These are phyloP conservation scores for Ophiostoma sp. DNA, from an alignment of 2,329 filamentous ascomycete genomes.

Conservation along the genomic window DNA sequence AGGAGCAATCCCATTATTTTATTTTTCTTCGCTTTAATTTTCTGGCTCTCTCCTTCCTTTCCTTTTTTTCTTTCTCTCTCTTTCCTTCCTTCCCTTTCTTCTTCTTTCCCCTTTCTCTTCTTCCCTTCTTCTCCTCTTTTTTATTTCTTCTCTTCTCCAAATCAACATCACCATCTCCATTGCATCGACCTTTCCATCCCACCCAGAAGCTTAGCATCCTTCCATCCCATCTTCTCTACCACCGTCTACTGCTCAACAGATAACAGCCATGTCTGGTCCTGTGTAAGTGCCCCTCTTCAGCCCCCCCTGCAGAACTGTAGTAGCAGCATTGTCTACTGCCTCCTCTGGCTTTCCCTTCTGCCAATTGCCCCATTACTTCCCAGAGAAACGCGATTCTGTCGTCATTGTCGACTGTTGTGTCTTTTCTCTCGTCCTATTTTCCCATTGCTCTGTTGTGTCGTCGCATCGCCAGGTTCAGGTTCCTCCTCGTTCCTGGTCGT, in stretches of 20 bases:
- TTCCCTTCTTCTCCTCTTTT: background rate
- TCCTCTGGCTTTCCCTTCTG: slow-evolving; percentile 6
- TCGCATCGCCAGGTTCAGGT: background rate
- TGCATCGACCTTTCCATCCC: slow-evolving; percentile 3
- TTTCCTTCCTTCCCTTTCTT: background rate
- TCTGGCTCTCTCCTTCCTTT: slow-evolving; percentile 4
- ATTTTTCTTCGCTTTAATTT: slow-evolving; percentile 27
- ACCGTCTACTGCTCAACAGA: slow-evolving; percentile 15
- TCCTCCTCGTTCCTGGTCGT: background rate
- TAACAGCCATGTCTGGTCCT: slow-evolving; percentile 59
- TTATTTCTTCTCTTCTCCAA: slow-evolving; percentile 2
- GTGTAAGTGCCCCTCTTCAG: slow-evolving; percentile 56
- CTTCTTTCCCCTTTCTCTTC: background rate
- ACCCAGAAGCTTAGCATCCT: background rate
- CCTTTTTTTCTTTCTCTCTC: background rate
- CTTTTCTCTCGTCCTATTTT: slow-evolving; percentile 23
- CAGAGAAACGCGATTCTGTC: background rate
- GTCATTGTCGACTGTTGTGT: background rate
- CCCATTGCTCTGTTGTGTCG: slow-evolving; percentile 20
- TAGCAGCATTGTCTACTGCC: background rate
- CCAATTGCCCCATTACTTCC: background rate
- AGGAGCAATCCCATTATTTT: slow-evolving; percentile 19
- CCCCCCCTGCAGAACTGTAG: slow-evolving; percentile 11
- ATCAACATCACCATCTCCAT: slow-evolving; percentile 1
- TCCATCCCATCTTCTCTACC: background rate